A percentile compares a stretch with the other conserved stretches of the same genome.
phyloP scores from a whole-genome alignment of 805 yeast genomes.

The Metschnikowia vanudenii region DNA sequence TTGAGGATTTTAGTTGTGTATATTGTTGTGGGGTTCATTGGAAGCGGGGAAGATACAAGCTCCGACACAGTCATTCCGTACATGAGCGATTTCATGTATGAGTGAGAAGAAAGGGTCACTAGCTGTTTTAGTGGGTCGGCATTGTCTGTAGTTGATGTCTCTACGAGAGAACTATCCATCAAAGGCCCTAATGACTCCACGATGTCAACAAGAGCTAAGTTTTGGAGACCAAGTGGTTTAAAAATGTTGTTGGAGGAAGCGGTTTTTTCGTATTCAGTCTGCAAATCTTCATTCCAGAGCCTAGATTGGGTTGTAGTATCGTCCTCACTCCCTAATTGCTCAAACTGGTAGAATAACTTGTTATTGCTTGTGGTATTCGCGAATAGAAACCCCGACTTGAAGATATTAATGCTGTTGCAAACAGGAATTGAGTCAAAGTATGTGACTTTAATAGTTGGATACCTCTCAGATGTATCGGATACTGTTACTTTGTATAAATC shows the following conservation, averaged over 20 bases:
- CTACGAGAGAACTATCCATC: conserved; percentile 25
- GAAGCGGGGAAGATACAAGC: conserved; percentile 74
- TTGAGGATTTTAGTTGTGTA: conserved; percentile 57
- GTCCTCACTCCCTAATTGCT: conserved; percentile 62
- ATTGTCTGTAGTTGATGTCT: conserved; percentile 11
- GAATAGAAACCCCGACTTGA: conserved; percentile 74
- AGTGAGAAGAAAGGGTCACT: conserved; percentile 35
- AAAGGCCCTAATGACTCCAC: conserved; percentile 55
- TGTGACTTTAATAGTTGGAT: conserved; percentile 35
- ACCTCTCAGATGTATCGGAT: conserved; percentile 22
- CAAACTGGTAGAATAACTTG: conserved; percentile 74
- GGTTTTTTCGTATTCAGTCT: background rate
- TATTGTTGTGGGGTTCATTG: conserved; percentile 57
- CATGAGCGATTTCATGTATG: conserved; percentile 47
- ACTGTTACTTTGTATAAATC: conserved; percentile 65
- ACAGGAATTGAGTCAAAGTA: conserved; percentile 79
- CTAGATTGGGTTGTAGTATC: conserved; percentile 20
- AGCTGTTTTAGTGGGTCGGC: conserved; percentile 23
- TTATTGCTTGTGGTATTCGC: conserved; percentile 63
- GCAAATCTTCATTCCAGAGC: conserved; percentile 6
- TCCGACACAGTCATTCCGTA: conserved; percentile 62
- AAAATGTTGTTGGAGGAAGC: conserved; percentile 11
- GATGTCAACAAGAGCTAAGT: conserved; percentile 57
- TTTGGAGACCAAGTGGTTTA: conserved; percentile 43
- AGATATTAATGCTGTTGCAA: conserved; percentile 53